A percentile compares a stretch with the other conserved stretches of the same genome.
These are phyloP conservation scores for Colletotrichum viniferum DNA, from an alignment of 2,329 filamentous ascomycete species.

Conservation along the genomic window DNA sequence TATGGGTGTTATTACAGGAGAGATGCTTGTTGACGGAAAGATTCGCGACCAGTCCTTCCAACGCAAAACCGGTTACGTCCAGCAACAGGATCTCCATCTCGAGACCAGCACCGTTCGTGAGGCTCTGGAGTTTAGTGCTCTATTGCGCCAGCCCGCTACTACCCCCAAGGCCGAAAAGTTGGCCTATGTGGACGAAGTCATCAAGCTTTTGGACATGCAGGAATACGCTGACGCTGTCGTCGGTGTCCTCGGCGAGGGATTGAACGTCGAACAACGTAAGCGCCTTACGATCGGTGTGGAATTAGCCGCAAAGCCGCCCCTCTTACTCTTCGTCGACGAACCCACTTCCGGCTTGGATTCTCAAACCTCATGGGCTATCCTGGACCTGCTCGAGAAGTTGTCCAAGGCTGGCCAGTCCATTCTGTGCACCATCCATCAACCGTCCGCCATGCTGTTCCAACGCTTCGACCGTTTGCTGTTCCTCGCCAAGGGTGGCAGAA, in stretches of 20 bases:
- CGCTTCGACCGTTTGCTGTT: conserved; percentile 24
- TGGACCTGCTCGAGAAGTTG: conserved; percentile 71
- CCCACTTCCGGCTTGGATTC: conserved; percentile 78
- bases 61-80: conserved; percentile 71
- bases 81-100: conserved; percentile 60
- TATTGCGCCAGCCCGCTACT: conserved; percentile 68
- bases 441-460: conserved; percentile 23
- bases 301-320: conserved; percentile 72
- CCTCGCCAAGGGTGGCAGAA: conserved; percentile 31
- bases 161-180: conserved; percentile 41
- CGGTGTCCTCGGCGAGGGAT: conserved; percentile 66
- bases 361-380: conserved; percentile 78
- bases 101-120: conserved; percentile 56
- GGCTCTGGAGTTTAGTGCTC: conserved; percentile 68
- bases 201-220: conserved; percentile 44
- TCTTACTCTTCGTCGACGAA: conserved; percentile 78
- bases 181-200: conserved; percentile 32
- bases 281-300: conserved; percentile 79
- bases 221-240: conserved; percentile 75
- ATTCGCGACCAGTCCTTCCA: conserved; percentile 69
- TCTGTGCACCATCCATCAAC: conserved; percentile 27
- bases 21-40: conserved; percentile 71
- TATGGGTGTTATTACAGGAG: conserved; percentile 70
- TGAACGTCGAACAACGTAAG: conserved; percentile 49
- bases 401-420: conserved; percentile 54